A percentile compares a stretch with the other conserved stretches of the same genome.
These are phyloP conservation scores for Cochlearia excelsa DNA, from an alignment of 345 rosid genomes.

Conservation along the genomic window DNA sequence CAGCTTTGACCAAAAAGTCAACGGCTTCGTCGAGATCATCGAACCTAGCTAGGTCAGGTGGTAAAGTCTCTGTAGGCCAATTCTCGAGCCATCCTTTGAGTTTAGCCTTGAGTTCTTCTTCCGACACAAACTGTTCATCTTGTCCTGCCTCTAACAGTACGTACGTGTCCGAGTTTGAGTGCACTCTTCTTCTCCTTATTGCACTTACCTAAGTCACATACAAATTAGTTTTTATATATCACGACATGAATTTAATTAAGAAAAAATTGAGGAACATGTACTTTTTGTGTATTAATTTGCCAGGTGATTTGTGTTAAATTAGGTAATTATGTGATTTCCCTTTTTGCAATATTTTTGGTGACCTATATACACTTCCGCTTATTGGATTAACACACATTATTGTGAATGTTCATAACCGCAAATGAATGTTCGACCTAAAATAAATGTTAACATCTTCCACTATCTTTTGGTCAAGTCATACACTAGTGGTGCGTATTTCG, in stretches of 20 bases:
- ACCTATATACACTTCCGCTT: too few relatives aligned
- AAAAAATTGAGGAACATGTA: background rate
- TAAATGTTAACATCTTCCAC: too few relatives aligned
- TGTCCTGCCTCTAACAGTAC: slow-evolving; percentile 76
- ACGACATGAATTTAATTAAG: background rate
- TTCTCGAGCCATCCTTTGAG: slow-evolving; percentile 67
- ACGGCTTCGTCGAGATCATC: slow-evolving; percentile 64
- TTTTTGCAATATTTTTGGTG: too few relatives aligned
- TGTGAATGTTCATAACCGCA: too few relatives aligned
- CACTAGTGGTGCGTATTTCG: too few relatives aligned
- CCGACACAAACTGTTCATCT: slow-evolving; percentile 72
- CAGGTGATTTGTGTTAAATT: too few relatives aligned
- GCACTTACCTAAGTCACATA: slow-evolving; percentile 48
- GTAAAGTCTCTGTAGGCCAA: slow-evolving; percentile 63
- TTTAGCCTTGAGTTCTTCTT: slow-evolving; percentile 66
- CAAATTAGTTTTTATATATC: too few relatives aligned
- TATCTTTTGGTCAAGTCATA: too few relatives aligned
- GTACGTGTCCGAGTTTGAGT: slow-evolving; percentile 59
- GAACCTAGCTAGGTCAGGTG: slow-evolving; percentile 78
- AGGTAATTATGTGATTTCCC: too few relatives aligned
- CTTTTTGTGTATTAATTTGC: too few relatives aligned
- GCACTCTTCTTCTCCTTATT: slow-evolving; percentile 52
- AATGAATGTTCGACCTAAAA: too few relatives aligned
- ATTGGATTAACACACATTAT: too few relatives aligned
- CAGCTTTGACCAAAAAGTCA: slow-evolving; percentile 59